Conservation (phyloP, 306 rosid genomes). For the Trifolium pratense region DNA sequence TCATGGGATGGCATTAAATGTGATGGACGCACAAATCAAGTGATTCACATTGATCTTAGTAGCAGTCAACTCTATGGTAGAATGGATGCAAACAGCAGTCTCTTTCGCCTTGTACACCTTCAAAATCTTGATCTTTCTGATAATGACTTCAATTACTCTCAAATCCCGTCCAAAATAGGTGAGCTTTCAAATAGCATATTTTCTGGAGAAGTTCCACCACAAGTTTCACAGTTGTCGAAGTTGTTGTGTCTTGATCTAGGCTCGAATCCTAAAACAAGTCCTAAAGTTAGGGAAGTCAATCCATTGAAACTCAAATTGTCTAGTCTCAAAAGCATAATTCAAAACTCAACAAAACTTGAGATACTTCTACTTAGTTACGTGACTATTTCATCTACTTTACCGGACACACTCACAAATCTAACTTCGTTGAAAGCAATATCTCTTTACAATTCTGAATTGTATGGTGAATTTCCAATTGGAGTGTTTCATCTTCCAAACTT, state of each 20-base stretch:
- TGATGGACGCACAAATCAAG: slow-evolving; percentile 30
- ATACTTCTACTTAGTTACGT: not conserved
- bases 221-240: slow-evolving; percentile 34
- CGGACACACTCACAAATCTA: slow-evolving; percentile 33
- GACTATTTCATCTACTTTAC: not conserved
- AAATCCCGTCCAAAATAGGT: slow-evolving; percentile 40
- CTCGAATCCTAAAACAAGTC: not conserved
- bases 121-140: slow-evolving; percentile 35
- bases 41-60: slow-evolving; percentile 31
- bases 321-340: slow-evolving; percentile 30
- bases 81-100: slow-evolving; percentile 19
- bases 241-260: slow-evolving; percentile 28
- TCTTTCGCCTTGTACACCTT: slow-evolving; percentile 17
- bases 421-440: slow-evolving; percentile 17
- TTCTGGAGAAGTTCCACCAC: slow-evolving; percentile 24
- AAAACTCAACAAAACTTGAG: slow-evolving; percentile 6
- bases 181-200: slow-evolving; percentile 19
- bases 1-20: slow-evolving; percentile 45
- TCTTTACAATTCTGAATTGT: not conserved
- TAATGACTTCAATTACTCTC: slow-evolving; percentile 47
- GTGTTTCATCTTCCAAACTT: slow-evolving; percentile 48
- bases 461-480: slow-evolving; percentile 41
- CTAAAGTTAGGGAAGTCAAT: not conserved
- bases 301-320: slow-evolving; percentile 13
- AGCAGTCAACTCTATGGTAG: slow-evolving; percentile 39